phyloP scores from a whole-genome alignment of 2,329 filamentous ascomycete genomes.

The Iodosphaeria phyllophila region DNA sequence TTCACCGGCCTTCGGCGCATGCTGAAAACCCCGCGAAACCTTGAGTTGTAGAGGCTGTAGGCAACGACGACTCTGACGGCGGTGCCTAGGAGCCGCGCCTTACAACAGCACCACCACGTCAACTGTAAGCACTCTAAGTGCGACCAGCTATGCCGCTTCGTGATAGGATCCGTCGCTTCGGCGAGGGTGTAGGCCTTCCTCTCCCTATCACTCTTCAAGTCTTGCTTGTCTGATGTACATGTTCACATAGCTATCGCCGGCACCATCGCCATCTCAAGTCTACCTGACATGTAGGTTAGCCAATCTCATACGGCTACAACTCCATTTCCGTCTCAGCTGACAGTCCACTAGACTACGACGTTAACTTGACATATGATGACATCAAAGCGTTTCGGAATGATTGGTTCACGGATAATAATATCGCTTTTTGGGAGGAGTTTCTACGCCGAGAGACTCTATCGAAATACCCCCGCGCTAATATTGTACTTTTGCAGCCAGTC shows the following conservation, averaged over 20 bases:
- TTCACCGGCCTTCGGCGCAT: too few species aligned
- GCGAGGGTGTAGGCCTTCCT: too few species aligned
- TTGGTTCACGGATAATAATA: slow-evolving; percentile 96
- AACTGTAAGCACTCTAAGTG: too few species aligned
- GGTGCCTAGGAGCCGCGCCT: too few species aligned
- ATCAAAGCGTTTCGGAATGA: slow-evolving; percentile 75
- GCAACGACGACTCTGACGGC: too few species aligned
- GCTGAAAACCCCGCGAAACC: too few species aligned
- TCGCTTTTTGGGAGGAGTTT: slow-evolving; percentile 96
- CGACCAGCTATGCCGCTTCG: too few species aligned
- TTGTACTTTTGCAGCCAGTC: slow-evolving; percentile 76
- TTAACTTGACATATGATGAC: slow-evolving; percentile 58
- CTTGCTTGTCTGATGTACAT: too few species aligned
- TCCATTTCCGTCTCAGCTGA: neutral
- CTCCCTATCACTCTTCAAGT: too few species aligned
- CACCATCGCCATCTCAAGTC: slow-evolving; percentile 18
- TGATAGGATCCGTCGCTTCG: too few species aligned
- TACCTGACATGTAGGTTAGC: slow-evolving; percentile 25
- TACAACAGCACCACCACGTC: too few species aligned
- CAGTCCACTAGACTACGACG: neutral
- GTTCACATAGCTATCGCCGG: slow-evolving; percentile 13
- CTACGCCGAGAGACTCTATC: slow-evolving; percentile 77
- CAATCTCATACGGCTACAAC: neutral
- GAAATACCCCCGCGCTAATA: slow-evolving; percentile 65
- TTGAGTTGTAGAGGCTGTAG: too few species aligned